These are phyloP conservation scores for Cyberlindnera mississippiensis DNA, from an alignment of 805 yeast species.

Conservation along the genomic window DNA sequence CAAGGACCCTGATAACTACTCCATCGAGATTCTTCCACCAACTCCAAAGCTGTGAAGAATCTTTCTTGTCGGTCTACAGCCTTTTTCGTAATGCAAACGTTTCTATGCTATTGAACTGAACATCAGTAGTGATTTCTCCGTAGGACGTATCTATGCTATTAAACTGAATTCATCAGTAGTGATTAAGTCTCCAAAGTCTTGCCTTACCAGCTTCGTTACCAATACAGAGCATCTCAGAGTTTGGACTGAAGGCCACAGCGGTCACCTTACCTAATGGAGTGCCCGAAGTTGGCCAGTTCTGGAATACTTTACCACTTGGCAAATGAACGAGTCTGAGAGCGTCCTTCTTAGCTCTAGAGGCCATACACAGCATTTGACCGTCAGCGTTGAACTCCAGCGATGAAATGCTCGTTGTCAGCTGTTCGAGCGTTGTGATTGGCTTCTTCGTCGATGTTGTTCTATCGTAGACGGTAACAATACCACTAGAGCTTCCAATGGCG, in stretches of 20 bases:
- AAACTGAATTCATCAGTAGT: constrained; percentile 43
- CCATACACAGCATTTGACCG: constrained; percentile 84
- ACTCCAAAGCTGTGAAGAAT: constrained; percentile 17
- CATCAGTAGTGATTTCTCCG: too few species aligned
- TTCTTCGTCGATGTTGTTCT: constrained; percentile 37
- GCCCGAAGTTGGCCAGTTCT: constrained; percentile 96
- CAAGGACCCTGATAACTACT: constrained; percentile 88
- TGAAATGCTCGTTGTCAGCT: constrained; percentile 77
- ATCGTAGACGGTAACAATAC: constrained; percentile 87
- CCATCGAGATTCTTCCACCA: constrained; percentile 64
- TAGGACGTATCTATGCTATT: neutral
- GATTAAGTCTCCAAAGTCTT: constrained; percentile 84
- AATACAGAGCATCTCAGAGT: constrained; percentile 75
- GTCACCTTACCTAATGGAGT: constrained; percentile 97
- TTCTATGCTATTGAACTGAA: neutral
- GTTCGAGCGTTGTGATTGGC: constrained; percentile 68
- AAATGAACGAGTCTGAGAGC: constrained; percentile 83
- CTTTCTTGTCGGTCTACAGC: neutral
- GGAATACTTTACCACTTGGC: constrained; percentile 80
- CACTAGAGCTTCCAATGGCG: constrained; percentile 86
- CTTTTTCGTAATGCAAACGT: neutral
- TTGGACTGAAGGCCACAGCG: constrained; percentile 70
- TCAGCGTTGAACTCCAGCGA: constrained; percentile 72
- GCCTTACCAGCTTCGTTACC: constrained; percentile 92
- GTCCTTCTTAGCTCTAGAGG: constrained; percentile 82